phyloP scores from a whole-genome alignment of 2,329 filamentous ascomycete genomes.

The Colletotrichum echinochloae region DNA sequence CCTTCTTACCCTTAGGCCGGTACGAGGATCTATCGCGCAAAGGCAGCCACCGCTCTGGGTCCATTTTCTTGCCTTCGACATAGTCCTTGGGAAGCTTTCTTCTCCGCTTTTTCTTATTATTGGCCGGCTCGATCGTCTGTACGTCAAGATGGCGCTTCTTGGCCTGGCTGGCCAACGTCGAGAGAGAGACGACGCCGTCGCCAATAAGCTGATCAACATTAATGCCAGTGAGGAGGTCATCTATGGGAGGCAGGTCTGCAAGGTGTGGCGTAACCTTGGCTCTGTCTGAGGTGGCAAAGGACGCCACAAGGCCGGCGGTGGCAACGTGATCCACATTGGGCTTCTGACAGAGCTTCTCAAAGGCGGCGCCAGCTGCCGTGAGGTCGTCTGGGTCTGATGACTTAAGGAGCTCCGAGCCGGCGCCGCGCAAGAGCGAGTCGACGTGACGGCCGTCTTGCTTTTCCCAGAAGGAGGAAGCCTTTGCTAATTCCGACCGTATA shows the following conservation, averaged over 20 bases:
- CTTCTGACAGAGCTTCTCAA: constrained; percentile 75
- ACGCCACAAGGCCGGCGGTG: constrained; percentile 87
- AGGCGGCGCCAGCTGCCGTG: constrained; percentile 79
- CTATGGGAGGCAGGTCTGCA: constrained; percentile 69
- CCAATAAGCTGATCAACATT: constrained; percentile 72
- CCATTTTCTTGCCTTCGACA: constrained; percentile 81
- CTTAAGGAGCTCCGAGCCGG: constrained; percentile 84
- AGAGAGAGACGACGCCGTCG: constrained; percentile 71
- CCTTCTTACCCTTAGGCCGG: constrained; percentile 90
- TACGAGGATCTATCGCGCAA: constrained; percentile 90
- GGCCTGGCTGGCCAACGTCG: constrained; percentile 52
- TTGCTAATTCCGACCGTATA: constrained; percentile 79
- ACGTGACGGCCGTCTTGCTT: constrained; percentile 61
- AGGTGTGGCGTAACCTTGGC: constrained; percentile 67
- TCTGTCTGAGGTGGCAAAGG: constrained; percentile 74
- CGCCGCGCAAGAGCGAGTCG: constrained; percentile 80
- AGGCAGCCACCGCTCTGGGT: constrained; percentile 94
- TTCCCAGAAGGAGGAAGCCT: constrained; percentile 86
- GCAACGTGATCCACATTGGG: constrained; percentile 77
- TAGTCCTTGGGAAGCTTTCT: constrained; percentile 78
- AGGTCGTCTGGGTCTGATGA: constrained; percentile 78
- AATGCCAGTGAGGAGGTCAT: constrained; percentile 69
- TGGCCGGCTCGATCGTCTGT: constrained; percentile 47
- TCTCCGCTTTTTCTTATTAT: constrained; percentile 62
- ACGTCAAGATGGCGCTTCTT: constrained; percentile 60